Evolutionary conservation across 2,329 filamentous ascomycete genomes (phyloP).

Genomic region (Cladosporium sp.): DNA sequence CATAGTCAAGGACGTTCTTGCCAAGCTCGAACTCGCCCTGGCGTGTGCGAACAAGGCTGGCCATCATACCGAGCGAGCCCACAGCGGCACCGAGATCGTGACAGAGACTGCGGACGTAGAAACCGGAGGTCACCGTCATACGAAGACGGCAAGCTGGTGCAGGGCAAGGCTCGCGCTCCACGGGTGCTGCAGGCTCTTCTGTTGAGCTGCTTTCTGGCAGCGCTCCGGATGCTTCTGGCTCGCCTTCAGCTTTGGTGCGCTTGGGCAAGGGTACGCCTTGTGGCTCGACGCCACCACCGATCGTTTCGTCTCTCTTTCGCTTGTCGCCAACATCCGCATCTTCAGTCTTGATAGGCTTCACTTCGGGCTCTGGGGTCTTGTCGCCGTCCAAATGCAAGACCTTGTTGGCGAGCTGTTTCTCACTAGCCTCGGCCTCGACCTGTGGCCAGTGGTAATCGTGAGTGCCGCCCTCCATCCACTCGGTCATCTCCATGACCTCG

Average conservation of each 20-base stretch:
- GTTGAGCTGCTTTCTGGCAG: slow-evolving; percentile 15
- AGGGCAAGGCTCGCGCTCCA: slow-evolving; percentile 28
- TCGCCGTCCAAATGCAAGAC: slow-evolving; percentile 47
- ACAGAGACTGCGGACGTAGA: slow-evolving; percentile 92
- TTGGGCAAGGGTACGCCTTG: slow-evolving; percentile 35
- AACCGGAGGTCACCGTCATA: slow-evolving; percentile 92
- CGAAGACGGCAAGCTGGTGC: slow-evolving; percentile 77
- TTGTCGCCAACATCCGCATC: slow-evolving; percentile 27
- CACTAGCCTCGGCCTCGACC: slow-evolving; percentile 72
- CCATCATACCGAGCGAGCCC: slow-evolving; percentile 81
- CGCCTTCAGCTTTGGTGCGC: slow-evolving; percentile 39
- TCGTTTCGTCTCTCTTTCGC: slow-evolving; percentile 33
- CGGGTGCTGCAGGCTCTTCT: slow-evolving; percentile 3
- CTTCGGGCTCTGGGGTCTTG: slow-evolving; percentile 27
- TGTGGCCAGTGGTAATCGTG: slow-evolving; percentile 79
- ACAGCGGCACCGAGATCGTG: slow-evolving; percentile 87
- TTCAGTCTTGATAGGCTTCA: slow-evolving; percentile 20
- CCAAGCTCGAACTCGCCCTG: slow-evolving; percentile 79
- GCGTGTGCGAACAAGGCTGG: slow-evolving; percentile 73
- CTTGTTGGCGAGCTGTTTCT: slow-evolving; percentile 75
- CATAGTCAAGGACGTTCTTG: slow-evolving; percentile 74
- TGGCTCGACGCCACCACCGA: slow-evolving; percentile 16
- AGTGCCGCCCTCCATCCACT: slow-evolving; percentile 79
- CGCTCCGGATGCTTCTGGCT: slow-evolving; percentile 18
- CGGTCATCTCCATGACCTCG: slow-evolving; percentile 72